These are phyloP conservation scores for Pleoardoris graminearum DNA, from an alignment of 2,329 filamentous ascomycete species.

Conservation along the genomic window DNA sequence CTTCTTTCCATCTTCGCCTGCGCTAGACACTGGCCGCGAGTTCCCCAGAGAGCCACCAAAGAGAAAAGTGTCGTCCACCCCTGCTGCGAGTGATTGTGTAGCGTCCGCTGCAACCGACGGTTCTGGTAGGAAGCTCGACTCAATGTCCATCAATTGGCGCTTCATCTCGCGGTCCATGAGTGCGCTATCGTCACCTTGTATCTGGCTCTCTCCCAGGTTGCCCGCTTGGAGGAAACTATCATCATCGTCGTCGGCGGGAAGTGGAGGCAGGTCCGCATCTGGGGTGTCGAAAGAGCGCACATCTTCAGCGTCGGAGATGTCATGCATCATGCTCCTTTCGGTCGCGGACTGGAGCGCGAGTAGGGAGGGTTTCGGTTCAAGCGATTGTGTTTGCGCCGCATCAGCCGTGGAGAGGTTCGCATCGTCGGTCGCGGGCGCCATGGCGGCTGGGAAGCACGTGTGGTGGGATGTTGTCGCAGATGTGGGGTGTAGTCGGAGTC, in stretches of 20 bases:
- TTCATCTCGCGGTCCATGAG: conserved; percentile 64
- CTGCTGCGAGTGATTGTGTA: conserved; percentile 29
- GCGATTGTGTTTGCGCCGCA: conserved; percentile 24
- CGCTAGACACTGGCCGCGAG: conserved; percentile 24
- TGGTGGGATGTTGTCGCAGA: conserved; percentile 24
- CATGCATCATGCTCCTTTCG: conserved; percentile 29
- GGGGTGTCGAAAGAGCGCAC: conserved; percentile 38
- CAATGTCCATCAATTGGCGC: conserved; percentile 62
- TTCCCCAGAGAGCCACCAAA: conserved; percentile 46
- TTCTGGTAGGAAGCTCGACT: conserved; percentile 66
- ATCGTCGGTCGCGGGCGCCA: conserved; percentile 27
- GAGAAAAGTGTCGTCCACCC: conserved; percentile 53
- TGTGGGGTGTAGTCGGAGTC: conserved; percentile 7
- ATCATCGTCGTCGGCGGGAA: conserved; percentile 46
- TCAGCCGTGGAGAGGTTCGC: conserved; percentile 28
- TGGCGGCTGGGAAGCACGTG: conserved; percentile 23
- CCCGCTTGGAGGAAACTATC: conserved; percentile 44
- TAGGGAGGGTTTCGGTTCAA: conserved; percentile 21
- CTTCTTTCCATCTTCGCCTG: conserved; percentile 9
- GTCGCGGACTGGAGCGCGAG: conserved; percentile 15
- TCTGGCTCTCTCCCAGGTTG: conserved; percentile 32
- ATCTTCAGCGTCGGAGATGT: conserved; percentile 36
- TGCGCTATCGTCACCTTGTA: conserved; percentile 45
- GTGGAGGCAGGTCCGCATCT: conserved; percentile 46
- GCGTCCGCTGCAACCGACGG: conserved; percentile 44